A percentile compares a stretch with the other conserved stretches of the same genome.
These are phyloP conservation scores for Dendrobium catenatum DNA, from an alignment of 106 monocot genomes.

Conservation along the genomic window DNA sequence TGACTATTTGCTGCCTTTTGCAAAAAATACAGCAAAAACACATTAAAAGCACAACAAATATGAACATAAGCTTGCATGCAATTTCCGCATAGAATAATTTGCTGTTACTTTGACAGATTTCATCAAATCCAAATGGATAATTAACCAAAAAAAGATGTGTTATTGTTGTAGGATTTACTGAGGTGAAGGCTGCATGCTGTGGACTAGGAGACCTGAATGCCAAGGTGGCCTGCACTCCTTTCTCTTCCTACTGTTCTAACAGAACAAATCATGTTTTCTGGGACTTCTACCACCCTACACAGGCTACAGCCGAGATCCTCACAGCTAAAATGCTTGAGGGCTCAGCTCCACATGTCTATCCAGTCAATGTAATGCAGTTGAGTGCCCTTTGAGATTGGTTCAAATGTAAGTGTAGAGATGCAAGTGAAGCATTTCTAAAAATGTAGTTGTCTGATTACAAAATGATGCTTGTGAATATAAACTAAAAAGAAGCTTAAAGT, in stretches of 20 bases:
- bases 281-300: constrained; percentile 18
- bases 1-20: too few relatives aligned
- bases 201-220: constrained; percentile 22
- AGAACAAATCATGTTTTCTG: constrained; percentile 15
- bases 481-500: too few relatives aligned
- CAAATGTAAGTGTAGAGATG: not conserved
- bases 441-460: not conserved
- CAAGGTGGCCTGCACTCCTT: constrained; percentile 14
- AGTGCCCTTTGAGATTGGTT: constrained; percentile 1
- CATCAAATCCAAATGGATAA: not conserved
- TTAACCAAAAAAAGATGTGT: not conserved
- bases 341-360: constrained; percentile 12
- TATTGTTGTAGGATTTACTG: constrained; percentile 14
- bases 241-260: constrained; percentile 14
- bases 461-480: not conserved
- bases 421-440: not conserved
- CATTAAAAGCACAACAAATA: too few relatives aligned
- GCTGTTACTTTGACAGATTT: too few relatives aligned
- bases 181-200: constrained; percentile 23
- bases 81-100: too few relatives aligned
- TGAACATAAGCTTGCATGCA: too few relatives aligned
- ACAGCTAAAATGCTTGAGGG: constrained; percentile 2
- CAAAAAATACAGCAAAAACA: too few relatives aligned
- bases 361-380: constrained; percentile 14
- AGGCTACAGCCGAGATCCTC: constrained; percentile 6